Evolutionary conservation across 805 yeast species (phyloP).

Genomic region (Saccharomycopsis fibuligera): DNA sequence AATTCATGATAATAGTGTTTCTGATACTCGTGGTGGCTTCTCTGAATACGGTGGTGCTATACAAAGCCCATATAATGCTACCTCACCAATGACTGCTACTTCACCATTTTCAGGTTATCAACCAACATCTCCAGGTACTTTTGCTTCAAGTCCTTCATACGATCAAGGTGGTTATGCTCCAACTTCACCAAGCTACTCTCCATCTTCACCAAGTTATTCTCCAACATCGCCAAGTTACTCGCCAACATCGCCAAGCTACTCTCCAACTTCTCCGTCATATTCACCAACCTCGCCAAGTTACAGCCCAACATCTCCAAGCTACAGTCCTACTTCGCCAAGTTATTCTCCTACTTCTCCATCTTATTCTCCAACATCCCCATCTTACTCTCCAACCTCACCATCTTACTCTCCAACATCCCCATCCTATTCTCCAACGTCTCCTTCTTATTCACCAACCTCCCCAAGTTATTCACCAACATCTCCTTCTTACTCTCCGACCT

Average conservation of each 20-base stretch:
- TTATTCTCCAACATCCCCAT: conserved; percentile 71
- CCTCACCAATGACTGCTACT: conserved; percentile 43
- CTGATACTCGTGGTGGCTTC: conserved; percentile 70
- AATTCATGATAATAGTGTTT: conserved; percentile 76
- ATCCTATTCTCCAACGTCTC: conserved; percentile 71
- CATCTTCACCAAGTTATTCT: conserved; percentile 49
- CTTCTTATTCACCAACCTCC: conserved; percentile 67
- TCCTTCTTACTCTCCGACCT: conserved; percentile 53
- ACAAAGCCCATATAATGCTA: conserved; percentile 44
- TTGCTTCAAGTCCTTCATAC: conserved; percentile 35
- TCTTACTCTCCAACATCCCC: conserved; percentile 65
- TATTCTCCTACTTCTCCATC: conserved; percentile 77
- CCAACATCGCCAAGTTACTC: conserved; percentile 48
- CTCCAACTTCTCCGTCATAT: conserved; percentile 61
- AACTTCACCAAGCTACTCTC: conserved; percentile 43
- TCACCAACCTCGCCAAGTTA: conserved; percentile 73
- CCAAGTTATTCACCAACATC: conserved; percentile 71
- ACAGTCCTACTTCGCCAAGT: conserved; percentile 62
- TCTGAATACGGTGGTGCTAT: conserved; percentile 48
- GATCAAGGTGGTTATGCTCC: conserved; percentile 37
- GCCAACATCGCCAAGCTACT: conserved; percentile 69
- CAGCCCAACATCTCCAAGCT: conserved; percentile 64
- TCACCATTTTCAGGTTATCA: conserved; percentile 46
- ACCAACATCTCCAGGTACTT: conserved; percentile 56
- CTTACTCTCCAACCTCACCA: conserved; percentile 53